These are phyloP conservation scores for Liriodendron chinense DNA, from an alignment of 164 flowering plant genomes.

Conservation along the genomic window DNA sequence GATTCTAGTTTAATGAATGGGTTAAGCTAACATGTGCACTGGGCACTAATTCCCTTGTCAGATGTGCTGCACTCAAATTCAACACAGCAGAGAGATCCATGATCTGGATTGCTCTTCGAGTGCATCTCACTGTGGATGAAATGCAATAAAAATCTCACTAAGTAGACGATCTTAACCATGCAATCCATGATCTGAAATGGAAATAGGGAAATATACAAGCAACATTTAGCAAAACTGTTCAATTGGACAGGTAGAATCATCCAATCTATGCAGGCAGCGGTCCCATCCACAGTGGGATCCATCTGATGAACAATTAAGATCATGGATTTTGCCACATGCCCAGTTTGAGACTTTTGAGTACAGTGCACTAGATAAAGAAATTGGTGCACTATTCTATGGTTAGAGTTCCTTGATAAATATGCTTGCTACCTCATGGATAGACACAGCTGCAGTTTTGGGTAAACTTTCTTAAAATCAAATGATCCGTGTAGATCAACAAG, in stretches of 20 bases:
- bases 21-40: too few species aligned
- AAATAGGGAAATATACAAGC: not conserved
- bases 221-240: not conserved
- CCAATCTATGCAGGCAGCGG: not conserved
- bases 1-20: too few species aligned
- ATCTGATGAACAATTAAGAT: not conserved
- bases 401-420: not conserved
- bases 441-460: too few species aligned
- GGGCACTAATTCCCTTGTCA: too few species aligned
- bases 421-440: not conserved
- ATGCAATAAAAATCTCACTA: not conserved
- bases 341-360: not conserved
- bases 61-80: too few species aligned
- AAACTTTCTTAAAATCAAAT: too few species aligned
- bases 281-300: not conserved
- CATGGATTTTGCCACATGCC: not conserved
- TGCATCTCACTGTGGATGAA: too few species aligned
- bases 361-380: not conserved
- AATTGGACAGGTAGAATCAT: not conserved
- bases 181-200: not conserved
- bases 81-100: too few species aligned
- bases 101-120: too few species aligned
- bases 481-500: too few species aligned
- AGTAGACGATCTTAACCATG: not conserved
- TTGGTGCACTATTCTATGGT: not conserved